Conservation (phyloP, 106 monocot species). For the Phalaenopsis aphrodite region DNA sequence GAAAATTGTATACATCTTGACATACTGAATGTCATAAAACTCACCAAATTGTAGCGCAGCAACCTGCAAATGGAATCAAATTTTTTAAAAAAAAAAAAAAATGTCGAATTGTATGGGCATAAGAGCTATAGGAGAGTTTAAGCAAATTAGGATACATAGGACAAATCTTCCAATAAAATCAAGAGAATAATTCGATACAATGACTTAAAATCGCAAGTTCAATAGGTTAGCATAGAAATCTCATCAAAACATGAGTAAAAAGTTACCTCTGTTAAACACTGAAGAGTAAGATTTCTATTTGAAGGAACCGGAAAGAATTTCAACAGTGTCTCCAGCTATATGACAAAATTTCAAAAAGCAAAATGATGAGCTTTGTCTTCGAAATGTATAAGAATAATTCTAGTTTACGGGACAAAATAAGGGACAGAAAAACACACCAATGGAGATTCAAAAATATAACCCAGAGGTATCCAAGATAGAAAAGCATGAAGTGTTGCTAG, state of each 20-base stretch:
- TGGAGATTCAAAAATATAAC: constrained; percentile 96
- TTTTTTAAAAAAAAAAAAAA: neutral
- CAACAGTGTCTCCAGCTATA: constrained; percentile 91
- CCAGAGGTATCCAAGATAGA: constrained; percentile 95
- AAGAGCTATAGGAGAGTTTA: neutral
- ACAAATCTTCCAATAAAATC: neutral
- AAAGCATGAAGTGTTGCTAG: constrained; percentile 97
- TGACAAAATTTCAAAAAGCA: constrained; percentile 16
- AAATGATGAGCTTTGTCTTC: neutral
- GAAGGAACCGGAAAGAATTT: constrained; percentile 78
- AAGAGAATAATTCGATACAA: neutral
- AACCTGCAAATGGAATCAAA: constrained; percentile 35
- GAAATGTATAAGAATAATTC: neutral
- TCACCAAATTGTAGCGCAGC: constrained; percentile 97
- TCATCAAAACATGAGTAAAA: constrained; percentile 1
- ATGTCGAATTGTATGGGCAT: neutral
- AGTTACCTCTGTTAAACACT: constrained; percentile 91
- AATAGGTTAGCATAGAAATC: neutral
- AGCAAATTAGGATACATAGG: neutral
- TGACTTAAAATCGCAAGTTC: neutral
- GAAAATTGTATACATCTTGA: constrained; percentile 88
- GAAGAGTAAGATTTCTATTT: constrained; percentile 93
- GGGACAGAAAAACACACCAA: constrained; percentile 36
- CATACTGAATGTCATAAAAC: constrained; percentile 85
- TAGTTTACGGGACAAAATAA: neutral